phyloP scores from a whole-genome alignment of 768 basidiomycete species.

The Dentipellis fragilis region DNA sequence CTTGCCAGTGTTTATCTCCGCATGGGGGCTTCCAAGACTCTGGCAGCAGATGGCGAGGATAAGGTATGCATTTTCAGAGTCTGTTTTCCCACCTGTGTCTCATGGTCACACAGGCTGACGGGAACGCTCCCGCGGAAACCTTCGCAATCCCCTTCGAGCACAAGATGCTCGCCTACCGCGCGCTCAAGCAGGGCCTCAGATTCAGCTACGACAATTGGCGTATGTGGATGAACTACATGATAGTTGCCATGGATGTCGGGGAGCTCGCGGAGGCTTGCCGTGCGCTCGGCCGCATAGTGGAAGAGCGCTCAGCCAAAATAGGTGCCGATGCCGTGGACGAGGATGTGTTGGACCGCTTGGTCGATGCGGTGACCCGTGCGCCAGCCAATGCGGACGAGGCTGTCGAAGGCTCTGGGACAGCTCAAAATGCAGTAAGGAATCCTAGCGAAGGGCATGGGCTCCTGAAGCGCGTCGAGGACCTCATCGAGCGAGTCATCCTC shows the following conservation, averaged over 20 bases:
- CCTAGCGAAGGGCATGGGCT: conserved; percentile 64
- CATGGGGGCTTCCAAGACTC: conserved; percentile 33
- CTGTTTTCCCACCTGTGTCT: no score
- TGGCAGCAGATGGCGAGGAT: conserved; percentile 14
- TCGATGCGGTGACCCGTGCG: conserved; percentile 70
- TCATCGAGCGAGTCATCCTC: conserved; percentile 73
- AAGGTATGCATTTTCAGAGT: conserved; percentile 14
- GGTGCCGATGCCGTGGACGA: conserved; percentile 63
- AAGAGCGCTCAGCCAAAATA: conserved; percentile 46
- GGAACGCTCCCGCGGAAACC: conserved; percentile 3
- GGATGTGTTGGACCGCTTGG: conserved; percentile 83
- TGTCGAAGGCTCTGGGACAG: conserved; percentile 15
- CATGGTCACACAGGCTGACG: neutral
- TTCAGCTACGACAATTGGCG: conserved; percentile 87
- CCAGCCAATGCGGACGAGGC: conserved; percentile 30
- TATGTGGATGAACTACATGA: conserved; percentile 98
- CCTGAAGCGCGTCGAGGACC: conserved; percentile 49
- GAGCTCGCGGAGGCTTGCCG: conserved; percentile 83
- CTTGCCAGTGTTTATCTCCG: conserved; percentile 90
- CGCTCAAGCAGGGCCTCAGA: conserved; percentile 83
- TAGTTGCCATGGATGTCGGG: conserved; percentile 87
- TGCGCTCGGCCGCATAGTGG: conserved; percentile 74
- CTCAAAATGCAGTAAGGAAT: conserved; percentile 22
- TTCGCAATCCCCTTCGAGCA: conserved; percentile 50
- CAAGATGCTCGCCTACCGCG: conserved; percentile 85